These are phyloP conservation scores for Filobasidium floriforme DNA, from an alignment of 768 basidiomycete genomes.

Conservation along the genomic window DNA sequence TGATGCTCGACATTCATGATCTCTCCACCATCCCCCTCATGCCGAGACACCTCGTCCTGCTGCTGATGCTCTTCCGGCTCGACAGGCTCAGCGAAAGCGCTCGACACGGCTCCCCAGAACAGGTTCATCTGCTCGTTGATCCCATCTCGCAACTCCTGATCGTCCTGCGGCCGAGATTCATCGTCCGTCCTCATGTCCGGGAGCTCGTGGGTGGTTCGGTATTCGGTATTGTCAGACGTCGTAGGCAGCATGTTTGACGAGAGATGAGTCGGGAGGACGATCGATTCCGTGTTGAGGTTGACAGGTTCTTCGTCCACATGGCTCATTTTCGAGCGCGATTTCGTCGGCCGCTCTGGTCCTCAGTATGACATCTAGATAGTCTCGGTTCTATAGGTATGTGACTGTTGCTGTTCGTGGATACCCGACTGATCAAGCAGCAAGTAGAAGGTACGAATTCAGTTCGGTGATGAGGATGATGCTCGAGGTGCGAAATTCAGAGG, in stretches of 20 bases:
- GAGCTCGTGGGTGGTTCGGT: not conserved
- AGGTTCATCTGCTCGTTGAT: slow-evolving; percentile 9
- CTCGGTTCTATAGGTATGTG: too few relatives aligned
- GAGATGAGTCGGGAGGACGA: not conserved
- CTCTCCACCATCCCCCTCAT: not conserved
- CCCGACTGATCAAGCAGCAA: too few relatives aligned
- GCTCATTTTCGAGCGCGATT: too few relatives aligned
- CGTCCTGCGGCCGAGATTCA: not conserved
- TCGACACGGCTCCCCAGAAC: slow-evolving; percentile 7
- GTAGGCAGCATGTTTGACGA: not conserved
- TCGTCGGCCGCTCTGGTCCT: too few relatives aligned
- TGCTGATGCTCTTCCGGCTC: not conserved
- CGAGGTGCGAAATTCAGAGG: too few relatives aligned
- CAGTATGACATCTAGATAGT: too few relatives aligned
- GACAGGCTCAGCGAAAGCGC: not conserved
- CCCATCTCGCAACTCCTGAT: not conserved
- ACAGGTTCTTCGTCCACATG: too few relatives aligned
- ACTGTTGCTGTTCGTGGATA: too few relatives aligned
- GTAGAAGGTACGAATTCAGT: too few relatives aligned
- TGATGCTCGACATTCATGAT: not conserved
- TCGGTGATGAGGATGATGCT: too few relatives aligned
- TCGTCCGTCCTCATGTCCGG: not conserved
- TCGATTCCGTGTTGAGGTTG: too few relatives aligned
- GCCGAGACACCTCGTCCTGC: not conserved
- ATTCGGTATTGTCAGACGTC: not conserved